A percentile compares a stretch with the other conserved stretches of the same genome.
Evolutionary conservation across 495 filamentous ascomycete species (phyloP).

Genomic region (Penicillium coprophilum): DNA sequence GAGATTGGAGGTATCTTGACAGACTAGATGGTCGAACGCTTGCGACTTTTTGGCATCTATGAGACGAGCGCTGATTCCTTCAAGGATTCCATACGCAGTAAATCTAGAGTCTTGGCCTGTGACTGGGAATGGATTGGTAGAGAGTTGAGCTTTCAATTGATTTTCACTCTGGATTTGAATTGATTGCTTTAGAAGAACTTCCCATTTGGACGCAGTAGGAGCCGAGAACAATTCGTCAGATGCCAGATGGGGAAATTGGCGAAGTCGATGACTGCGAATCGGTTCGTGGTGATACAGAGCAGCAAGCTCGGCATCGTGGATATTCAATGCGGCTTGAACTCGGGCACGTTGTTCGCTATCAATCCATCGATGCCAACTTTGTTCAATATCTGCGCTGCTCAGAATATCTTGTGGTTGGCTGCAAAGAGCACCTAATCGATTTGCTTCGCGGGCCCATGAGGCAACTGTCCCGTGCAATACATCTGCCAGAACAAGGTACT

Average conservation of each 20-base stretch:
- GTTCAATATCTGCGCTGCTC: conserved; percentile 15
- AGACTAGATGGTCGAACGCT: conserved; percentile 14
- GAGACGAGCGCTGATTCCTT: conserved; percentile 23
- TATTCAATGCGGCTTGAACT: conserved; percentile 29
- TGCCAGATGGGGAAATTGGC: conserved; percentile 19
- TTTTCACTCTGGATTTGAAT: background rate
- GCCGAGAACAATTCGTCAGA: conserved; percentile 34
- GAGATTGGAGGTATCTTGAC: conserved; percentile 14
- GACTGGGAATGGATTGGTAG: conserved; percentile 11
- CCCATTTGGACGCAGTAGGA: conserved; percentile 33
- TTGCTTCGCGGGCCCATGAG: conserved; percentile 35
- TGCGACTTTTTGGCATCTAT: conserved; percentile 21
- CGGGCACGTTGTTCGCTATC: conserved; percentile 19
- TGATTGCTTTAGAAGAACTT: conserved; percentile 15
- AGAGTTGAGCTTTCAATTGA: background rate
- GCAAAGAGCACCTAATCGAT: conserved; percentile 9
- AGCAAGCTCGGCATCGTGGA: conserved; percentile 40
- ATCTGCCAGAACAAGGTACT: conserved; percentile 30
- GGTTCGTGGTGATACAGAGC: conserved; percentile 36
- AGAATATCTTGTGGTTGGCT: conserved; percentile 16
- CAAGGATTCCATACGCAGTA: conserved; percentile 25
- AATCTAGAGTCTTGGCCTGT: conserved; percentile 18
- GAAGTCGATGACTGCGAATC: conserved; percentile 28
- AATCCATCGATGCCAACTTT: conserved; percentile 25
- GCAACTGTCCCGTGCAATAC: conserved; percentile 41